A percentile compares a stretch with the other conserved stretches of the same genome.
phyloP scores from a whole-genome alignment of 148 eudicot species.

The Camellia sinensis region DNA sequence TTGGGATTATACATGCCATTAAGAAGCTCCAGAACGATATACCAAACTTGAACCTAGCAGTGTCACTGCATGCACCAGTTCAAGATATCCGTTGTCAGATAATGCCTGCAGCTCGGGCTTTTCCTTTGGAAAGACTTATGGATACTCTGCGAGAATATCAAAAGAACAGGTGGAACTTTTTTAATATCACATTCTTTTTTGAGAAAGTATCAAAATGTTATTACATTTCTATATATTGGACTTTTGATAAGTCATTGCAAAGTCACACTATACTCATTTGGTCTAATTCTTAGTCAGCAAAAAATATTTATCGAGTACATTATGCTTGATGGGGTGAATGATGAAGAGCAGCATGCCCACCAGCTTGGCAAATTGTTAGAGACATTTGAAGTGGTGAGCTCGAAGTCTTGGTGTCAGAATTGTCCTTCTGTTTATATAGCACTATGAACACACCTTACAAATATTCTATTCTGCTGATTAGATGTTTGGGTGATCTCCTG shows the following conservation, averaged over 20 bases:
- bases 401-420: conserved; percentile 1
- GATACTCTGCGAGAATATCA: conserved; percentile 71
- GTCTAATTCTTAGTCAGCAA: conserved; percentile 63
- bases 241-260: background rate
- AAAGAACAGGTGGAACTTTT: conserved; percentile 52
- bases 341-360: conserved; percentile 89
- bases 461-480: background rate
- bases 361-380: conserved; percentile 85
- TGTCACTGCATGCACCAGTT: conserved; percentile 95
- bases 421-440: background rate
- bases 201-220: background rate
- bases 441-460: background rate
- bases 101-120: conserved; percentile 99
- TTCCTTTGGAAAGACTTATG: conserved; percentile 92
- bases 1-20: conserved; percentile 90
- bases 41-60: conserved; percentile 85
- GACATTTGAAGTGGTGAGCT: conserved; percentile 82
- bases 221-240: background rate
- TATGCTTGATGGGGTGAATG: conserved; percentile 97
- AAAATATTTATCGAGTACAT: conserved; percentile 95
- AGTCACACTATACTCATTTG: conserved; percentile 18
- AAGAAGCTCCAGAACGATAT: conserved; percentile 72
- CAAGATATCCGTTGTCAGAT: conserved; percentile 97
- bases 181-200: background rate
- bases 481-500: background rate